Evolutionary conservation across 148 eudicot genomes (phyloP).

Genomic region (Linanthus parryae): DNA sequence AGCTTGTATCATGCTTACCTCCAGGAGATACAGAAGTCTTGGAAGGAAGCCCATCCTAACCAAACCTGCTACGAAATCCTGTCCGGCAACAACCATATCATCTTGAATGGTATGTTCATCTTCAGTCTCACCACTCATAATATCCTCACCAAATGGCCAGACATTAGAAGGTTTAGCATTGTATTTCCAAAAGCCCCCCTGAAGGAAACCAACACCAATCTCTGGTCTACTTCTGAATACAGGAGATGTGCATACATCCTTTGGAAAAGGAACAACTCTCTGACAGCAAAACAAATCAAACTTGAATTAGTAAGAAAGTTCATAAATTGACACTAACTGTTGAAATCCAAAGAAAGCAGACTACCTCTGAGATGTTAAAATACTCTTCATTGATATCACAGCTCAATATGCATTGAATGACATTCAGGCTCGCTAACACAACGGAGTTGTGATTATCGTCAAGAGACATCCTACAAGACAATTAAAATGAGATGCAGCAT

Average conservation of each 20-base stretch:
- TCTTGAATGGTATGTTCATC: slow-evolving; percentile 77
- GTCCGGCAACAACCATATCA: slow-evolving; percentile 75
- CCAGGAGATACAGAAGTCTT: slow-evolving; percentile 70
- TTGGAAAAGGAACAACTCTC: slow-evolving; percentile 40
- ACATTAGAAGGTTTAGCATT: slow-evolving; percentile 71
- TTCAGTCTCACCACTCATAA: slow-evolving; percentile 33
- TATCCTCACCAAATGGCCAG: slow-evolving; percentile 35
- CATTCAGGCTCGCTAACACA: slow-evolving; percentile 78
- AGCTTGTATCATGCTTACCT: too few relatives aligned
- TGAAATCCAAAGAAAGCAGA: slow-evolving; percentile 5
- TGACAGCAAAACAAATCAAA: slow-evolving; percentile 21
- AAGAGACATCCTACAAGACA: slow-evolving; percentile 59
- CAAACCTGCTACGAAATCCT: slow-evolving; percentile 87
- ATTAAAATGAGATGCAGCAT: slow-evolving; percentile 2
- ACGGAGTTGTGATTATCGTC: slow-evolving; percentile 90
- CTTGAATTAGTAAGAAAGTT: not conserved
- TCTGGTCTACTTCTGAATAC: slow-evolving; percentile 86
- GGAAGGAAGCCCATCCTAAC: slow-evolving; percentile 87
- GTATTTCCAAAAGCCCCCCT: slow-evolving; percentile 95
- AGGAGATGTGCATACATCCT: slow-evolving; percentile 68
- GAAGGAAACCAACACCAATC: slow-evolving; percentile 67
- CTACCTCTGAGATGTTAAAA: slow-evolving; percentile 64
- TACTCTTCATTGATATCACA: slow-evolving; percentile 60
- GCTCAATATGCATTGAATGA: slow-evolving; percentile 56
- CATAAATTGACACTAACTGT: not conserved